phyloP scores from a whole-genome alignment of 225 moss, liverwort and hornwort species.

The Antitrichia curtipendula region DNA sequence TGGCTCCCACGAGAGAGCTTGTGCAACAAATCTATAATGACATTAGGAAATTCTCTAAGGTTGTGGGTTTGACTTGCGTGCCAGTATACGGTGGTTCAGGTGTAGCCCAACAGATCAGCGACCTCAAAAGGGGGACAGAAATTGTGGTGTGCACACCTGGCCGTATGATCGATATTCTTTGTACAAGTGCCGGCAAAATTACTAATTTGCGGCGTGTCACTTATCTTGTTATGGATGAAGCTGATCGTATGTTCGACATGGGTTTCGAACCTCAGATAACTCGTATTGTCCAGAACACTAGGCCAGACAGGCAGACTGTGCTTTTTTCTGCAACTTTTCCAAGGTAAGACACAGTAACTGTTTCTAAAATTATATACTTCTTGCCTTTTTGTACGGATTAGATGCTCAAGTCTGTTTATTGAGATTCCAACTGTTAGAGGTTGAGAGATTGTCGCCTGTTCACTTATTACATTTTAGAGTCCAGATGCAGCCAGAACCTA shows the following conservation, averaged over 20 bases:
- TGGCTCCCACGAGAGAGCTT: slow-evolving; percentile 99
- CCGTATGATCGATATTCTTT: slow-evolving; percentile 95
- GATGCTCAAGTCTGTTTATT: background rate
- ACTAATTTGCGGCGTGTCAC: slow-evolving; percentile 93
- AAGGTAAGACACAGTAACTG: background rate
- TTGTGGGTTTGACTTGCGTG: slow-evolving; percentile 83
- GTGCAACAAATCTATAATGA: slow-evolving; percentile 96
- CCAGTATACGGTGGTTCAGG: slow-evolving; percentile 96
- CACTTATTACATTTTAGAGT: background rate
- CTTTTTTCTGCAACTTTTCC: slow-evolving; percentile 97
- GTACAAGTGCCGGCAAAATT: slow-evolving; percentile 95
- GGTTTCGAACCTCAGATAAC: slow-evolving; percentile 99
- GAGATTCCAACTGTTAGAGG: background rate
- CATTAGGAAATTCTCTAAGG: slow-evolving; percentile 78
- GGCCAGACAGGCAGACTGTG: slow-evolving; percentile 95
- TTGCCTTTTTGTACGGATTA: background rate
- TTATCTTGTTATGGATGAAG: slow-evolving; percentile 99
- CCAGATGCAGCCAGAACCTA: background rate
- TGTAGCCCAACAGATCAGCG: slow-evolving; percentile 95
- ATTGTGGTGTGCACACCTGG: slow-evolving; percentile 99
- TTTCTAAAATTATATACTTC: background rate
- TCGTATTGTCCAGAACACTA: slow-evolving; percentile 90
- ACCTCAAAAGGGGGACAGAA: slow-evolving; percentile 89
- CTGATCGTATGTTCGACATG: slow-evolving; percentile 99
- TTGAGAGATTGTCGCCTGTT: background rate